Percentiles rank a stretch among this genome's conserved stretches.
Evolutionary conservation across 1,139 yeast genomes (phyloP).

Genomic region (Trichomonascaceae sp.): DNA sequence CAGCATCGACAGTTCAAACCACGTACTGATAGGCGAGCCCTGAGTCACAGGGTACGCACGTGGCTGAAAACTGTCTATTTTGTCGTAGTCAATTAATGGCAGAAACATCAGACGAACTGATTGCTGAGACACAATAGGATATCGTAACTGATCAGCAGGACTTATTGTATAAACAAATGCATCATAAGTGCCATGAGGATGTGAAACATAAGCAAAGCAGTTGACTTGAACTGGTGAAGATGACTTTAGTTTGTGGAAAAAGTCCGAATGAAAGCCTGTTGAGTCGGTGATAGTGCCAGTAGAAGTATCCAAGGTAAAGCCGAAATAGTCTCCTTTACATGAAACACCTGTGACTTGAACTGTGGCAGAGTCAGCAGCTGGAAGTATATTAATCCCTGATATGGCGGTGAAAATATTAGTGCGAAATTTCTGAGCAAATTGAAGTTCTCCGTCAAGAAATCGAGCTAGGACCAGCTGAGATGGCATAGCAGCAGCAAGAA

Average conservation of each 20-base stretch:
- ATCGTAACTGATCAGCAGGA: slow-evolving; percentile 18
- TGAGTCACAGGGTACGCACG: slow-evolving; percentile 11
- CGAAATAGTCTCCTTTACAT: slow-evolving; percentile 16
- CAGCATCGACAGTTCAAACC: slow-evolving; percentile 22
- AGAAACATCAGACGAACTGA: slow-evolving; percentile 18
- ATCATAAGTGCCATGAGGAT: slow-evolving; percentile 19
- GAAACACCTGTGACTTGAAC: slow-evolving; percentile 14
- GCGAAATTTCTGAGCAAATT: neutral
- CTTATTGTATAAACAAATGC: slow-evolving; percentile 18
- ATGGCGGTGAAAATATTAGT: slow-evolving; percentile 4
- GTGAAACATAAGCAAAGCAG: slow-evolving; percentile 17
- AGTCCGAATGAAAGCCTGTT: neutral
- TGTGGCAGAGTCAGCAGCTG: neutral
- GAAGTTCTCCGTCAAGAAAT: neutral
- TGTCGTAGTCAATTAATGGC: slow-evolving; percentile 13
- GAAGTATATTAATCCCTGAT: neutral
- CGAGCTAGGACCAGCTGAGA: slow-evolving; percentile 1
- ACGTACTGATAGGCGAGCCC: slow-evolving; percentile 18
- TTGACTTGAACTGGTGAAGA: slow-evolving; percentile 14
- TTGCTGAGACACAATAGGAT: slow-evolving; percentile 21
- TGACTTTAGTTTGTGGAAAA: neutral
- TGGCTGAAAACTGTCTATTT: neutral
- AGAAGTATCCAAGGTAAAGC: slow-evolving; percentile 9
- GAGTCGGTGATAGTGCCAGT: neutral
- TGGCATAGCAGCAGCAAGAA: neutral